Evolutionary conservation across 2,329 filamentous ascomycete species (phyloP).

Genomic region (Cytospora paraplurivora): DNA sequence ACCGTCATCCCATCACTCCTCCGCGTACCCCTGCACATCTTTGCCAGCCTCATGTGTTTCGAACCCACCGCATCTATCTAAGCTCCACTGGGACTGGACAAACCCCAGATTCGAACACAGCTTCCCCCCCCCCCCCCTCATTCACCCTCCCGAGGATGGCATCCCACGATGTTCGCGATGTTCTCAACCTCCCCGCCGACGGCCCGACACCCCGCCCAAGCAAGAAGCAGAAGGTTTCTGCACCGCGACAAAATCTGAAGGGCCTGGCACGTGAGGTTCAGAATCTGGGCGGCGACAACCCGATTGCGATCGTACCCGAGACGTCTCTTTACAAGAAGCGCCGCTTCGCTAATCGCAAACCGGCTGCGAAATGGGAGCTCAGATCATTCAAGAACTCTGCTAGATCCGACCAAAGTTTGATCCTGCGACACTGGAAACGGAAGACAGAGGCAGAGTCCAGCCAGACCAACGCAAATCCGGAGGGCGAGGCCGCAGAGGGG

Average conservation of each 20-base stretch:
- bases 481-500: constrained; percentile 40
- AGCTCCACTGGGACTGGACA: not conserved
- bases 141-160: constrained; percentile 55
- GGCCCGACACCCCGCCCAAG: constrained; percentile 55
- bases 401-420: constrained; percentile 65
- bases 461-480: constrained; percentile 32
- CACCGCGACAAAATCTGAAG: constrained; percentile 62
- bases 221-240: constrained; percentile 74
- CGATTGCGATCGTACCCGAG: constrained; percentile 67
- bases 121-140: constrained; percentile 21
- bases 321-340: constrained; percentile 61
- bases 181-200: constrained; percentile 76
- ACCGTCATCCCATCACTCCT: not conserved
- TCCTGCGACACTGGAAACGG: constrained; percentile 79
- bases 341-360: constrained; percentile 56
- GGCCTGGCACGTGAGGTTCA: constrained; percentile 68
- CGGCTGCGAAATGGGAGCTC: constrained; percentile 65
- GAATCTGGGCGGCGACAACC: constrained; percentile 65
- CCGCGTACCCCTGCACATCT: not conserved
- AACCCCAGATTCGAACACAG: not conserved
- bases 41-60: not conserved
- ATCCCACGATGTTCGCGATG: constrained; percentile 82
- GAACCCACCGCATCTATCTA: not conserved
- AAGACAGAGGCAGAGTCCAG: constrained; percentile 52
- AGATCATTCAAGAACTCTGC: constrained; percentile 76